phyloP scores from a whole-genome alignment of 1,139 yeast species.

The Yamadazyma dushanensis region DNA sequence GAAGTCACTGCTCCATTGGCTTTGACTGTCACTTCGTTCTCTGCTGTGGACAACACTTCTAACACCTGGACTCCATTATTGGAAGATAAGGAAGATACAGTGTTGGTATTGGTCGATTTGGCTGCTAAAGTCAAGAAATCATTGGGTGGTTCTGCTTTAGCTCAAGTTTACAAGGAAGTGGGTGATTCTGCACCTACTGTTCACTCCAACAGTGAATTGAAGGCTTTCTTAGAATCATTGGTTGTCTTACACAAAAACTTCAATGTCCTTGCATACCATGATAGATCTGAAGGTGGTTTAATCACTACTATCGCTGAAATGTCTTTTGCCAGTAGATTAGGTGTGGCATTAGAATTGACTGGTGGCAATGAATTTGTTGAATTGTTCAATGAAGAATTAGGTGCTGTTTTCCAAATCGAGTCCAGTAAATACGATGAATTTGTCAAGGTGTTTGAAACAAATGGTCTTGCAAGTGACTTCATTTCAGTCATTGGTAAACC shows the following conservation, averaged over 20 bases:
- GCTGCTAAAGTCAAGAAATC: constrained; percentile 58
- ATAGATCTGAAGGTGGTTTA: constrained; percentile 96
- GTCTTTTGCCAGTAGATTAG: constrained; percentile 96
- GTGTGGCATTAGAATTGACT: constrained; percentile 49
- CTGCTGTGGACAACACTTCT: constrained; percentile 80
- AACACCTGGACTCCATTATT: constrained; percentile 96
- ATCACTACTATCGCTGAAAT: constrained; percentile 83
- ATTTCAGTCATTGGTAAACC: constrained; percentile 71
- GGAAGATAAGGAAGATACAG: constrained; percentile 50
- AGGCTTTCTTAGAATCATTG: constrained; percentile 68
- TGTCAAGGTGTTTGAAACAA: constrained; percentile 48
- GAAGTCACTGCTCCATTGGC: constrained; percentile 96
- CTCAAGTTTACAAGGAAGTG: constrained; percentile 87
- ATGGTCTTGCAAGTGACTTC: constrained; percentile 56
- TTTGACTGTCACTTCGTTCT: constrained; percentile 89
- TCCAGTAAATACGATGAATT: constrained; percentile 55
- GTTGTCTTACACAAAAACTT: constrained; percentile 67
- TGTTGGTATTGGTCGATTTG: constrained; percentile 79
- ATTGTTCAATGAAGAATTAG: constrained; percentile 90
- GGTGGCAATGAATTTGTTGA: constrained; percentile 47
- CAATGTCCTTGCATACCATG: constrained; percentile 88
- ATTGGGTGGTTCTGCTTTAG: constrained; percentile 92
- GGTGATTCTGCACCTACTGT: constrained; percentile 87
- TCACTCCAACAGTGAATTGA: constrained; percentile 62
- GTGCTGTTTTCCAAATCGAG: constrained; percentile 90